Evolutionary conservation across 345 rosid species (phyloP), one percentile per base, ranked within the genome.

Genomic region (Boechera retrofracta): DNA sequence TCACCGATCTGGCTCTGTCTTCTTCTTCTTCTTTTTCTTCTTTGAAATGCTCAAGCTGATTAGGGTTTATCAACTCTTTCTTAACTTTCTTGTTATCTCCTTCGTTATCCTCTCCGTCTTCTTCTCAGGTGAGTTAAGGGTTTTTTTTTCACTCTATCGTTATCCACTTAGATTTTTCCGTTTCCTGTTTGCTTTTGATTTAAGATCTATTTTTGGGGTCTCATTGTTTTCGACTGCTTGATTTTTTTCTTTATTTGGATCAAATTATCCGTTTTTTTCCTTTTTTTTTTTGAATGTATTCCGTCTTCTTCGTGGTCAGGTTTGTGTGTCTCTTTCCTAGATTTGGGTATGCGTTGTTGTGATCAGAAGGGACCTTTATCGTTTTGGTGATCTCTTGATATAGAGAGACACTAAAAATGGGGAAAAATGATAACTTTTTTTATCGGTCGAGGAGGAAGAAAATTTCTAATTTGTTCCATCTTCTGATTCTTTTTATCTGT

Each of bases 1-100:
- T 44, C 11, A 41, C 29, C 75, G 70, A 69, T 77, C 77, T 60
- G 74, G 36, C 63, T 79, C 48, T 64, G 39, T 59, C 52, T 16
- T 71, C 73, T 38, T 64, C 45, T 29, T 65, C 21, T 49, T 57
- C 41, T 32, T 65, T 59, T 21, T 72, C 49, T 32, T 79, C 75
- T 45, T 38, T 79, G 74, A 73, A 82, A 86, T 83, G 85, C 70
- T 82, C 57, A 86, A 80, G 72, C 71, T 83, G 55, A 72, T 75
- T 72, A 72, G 80, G 66, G 76, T 78, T 80, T 84, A 81, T 80
- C 81, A 81, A 56, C 69, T 80, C 28, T 74, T 76, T 64, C 5
- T 79, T 49, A 39, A 72, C 24, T 83, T 81, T 75, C 71, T 77
- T 29, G 1, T 24, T 73, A 49, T 75, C 21, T 64, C 75, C 49